Percentiles rank a stretch among this genome's conserved stretches.
Evolutionary conservation across 208 protist genomes (phyloP).

Genomic region (Leishmania aethiopica): DNA sequence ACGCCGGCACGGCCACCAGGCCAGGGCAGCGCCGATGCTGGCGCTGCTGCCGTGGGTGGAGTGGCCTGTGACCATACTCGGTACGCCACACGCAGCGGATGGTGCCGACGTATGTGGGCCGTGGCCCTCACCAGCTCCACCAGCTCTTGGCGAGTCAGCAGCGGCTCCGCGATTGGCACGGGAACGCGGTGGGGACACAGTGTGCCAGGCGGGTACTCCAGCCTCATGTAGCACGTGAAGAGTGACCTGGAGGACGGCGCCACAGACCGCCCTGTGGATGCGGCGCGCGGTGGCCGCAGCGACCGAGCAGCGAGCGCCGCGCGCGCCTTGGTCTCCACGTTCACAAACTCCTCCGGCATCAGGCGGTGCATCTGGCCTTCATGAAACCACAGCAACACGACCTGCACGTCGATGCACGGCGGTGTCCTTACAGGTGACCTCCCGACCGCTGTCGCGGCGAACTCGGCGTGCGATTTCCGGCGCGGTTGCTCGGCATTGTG

Average conservation of each 20-base stretch:
- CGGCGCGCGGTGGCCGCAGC: neutral
- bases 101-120: slow-evolving; percentile 28
- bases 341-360: slow-evolving; percentile 13
- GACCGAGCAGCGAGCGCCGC: neutral
- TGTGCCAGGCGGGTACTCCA: slow-evolving; percentile 33
- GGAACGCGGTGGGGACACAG: slow-evolving; percentile 16
- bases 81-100: slow-evolving; percentile 45
- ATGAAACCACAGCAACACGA: slow-evolving; percentile 27
- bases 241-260: slow-evolving; percentile 5
- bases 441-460: neutral
- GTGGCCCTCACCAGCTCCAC: slow-evolving; percentile 33
- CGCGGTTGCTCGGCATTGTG: slow-evolving; percentile 13
- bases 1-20: neutral
- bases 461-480: neutral
- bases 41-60: neutral
- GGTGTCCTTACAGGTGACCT: neutral
- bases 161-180: slow-evolving; percentile 32
- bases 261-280: neutral
- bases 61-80: slow-evolving; percentile 26
- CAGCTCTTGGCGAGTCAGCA: slow-evolving; percentile 39
- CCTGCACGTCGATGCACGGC: slow-evolving; percentile 12
- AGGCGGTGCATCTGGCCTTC: slow-evolving; percentile 11
- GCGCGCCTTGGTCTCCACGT: neutral
- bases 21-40: neutral
- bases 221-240: slow-evolving; percentile 12